Evolutionary conservation across 257 asterid genomes (phyloP).

Genomic region (Solanum lignicaule): DNA sequence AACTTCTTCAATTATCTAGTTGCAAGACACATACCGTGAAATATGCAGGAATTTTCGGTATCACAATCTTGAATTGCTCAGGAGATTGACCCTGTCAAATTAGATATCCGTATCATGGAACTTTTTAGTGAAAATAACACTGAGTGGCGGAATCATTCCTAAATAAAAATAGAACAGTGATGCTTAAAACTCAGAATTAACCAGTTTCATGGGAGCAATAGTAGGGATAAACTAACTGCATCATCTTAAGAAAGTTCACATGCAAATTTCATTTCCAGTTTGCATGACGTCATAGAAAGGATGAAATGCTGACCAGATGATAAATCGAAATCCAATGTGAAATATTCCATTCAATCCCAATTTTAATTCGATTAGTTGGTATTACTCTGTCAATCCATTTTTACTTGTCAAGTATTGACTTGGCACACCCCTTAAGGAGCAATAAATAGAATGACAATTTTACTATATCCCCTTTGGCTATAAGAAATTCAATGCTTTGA

Average conservation of each 20-base stretch:
- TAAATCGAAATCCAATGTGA: background rate
- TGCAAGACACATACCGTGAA: conserved; percentile 55
- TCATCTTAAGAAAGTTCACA: background rate
- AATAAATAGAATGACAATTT: background rate
- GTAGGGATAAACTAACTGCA: background rate
- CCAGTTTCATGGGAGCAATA: background rate
- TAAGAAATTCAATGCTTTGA: background rate
- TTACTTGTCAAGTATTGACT: background rate
- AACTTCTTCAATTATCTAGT: background rate
- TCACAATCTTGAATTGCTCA: conserved; percentile 71
- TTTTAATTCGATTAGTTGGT: background rate
- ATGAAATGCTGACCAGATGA: background rate
- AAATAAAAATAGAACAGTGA: background rate
- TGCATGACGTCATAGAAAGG: background rate
- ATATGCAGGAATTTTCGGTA: conserved; percentile 95
- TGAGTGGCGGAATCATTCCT: background rate
- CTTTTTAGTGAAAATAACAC: background rate
- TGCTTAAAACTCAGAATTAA: background rate
- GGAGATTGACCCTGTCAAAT: conserved; percentile 64
- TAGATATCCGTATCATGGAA: conserved; percentile 11
- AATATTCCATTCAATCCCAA: background rate
- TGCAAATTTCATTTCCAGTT: background rate
- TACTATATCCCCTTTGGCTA: background rate
- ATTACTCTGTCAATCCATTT: background rate
- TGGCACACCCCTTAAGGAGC: background rate